Evolutionary conservation across 495 filamentous ascomycete species (phyloP), one percentile per base, ranked within the genome.

Genomic region (Lophium mytilinum): DNA sequence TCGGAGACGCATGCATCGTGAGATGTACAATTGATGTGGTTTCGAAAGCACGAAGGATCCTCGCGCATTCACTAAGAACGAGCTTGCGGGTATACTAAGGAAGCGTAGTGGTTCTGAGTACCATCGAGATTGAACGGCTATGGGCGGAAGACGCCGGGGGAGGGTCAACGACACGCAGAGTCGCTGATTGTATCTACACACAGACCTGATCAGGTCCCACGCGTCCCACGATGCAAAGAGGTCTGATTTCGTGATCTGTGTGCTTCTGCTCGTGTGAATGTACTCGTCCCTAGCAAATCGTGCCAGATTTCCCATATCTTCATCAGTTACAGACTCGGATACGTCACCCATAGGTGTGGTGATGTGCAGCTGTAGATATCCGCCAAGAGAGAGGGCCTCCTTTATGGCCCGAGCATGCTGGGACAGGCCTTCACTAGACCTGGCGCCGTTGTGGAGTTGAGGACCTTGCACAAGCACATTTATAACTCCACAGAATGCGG

Each of bases 71-170:
- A 77, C 77, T 43, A 87, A 76, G 62, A 97, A 99, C 0, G 80
- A 77, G 0, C 76, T 77, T 6, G 76, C 73, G 19, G 81, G 75
- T 33, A 96, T 76, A 0, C 82, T 81, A 1, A 99, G 75, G 52
- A 94, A 78, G 52, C 90, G 87, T 3, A 97, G 75, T 18, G 93
- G 91, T 61, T 99, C 93, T 1, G 88, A 85, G 71, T 89, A 91
- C 93, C 93, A 99, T n/a, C 93, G 80, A 12, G 83, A 84, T 62
- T 93, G 89, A 8, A 96, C 76, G 19, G 78, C 73, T 37, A 80
- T 74, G 19, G 84, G 74, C 7, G 94, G 94, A 17, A 96, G 76
- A 36, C 85, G 78, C n/a, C 81, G 82, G 24, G 91, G 90, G 51
- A 97, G 75, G 53, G 77, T 76, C 11, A 98, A 75, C n/a, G 86